A percentile compares a stretch with the other conserved stretches of the same genome.
Evolutionary conservation across 345 rosid species (phyloP).

Genomic region (Eucalyptus regnans): DNA sequence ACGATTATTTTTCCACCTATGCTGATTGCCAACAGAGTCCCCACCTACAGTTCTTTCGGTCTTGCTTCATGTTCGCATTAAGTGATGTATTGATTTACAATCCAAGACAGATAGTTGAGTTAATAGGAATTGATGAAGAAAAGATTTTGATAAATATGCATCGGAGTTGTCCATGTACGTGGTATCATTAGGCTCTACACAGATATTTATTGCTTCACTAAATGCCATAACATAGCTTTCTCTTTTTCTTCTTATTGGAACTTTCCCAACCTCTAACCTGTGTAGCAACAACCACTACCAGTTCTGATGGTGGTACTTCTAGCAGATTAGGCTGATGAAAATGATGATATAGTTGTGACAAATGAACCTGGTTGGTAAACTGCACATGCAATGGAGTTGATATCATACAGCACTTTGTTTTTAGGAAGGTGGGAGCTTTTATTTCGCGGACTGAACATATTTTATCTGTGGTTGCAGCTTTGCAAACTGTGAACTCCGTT

Average conservation of each 20-base stretch:
- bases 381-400: too few species aligned
- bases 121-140: neutral
- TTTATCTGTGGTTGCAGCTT: slow-evolving; percentile 17
- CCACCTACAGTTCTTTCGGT: too few species aligned
- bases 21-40: too few species aligned
- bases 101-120: neutral
- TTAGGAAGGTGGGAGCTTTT: neutral
- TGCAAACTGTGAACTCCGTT: slow-evolving; percentile 45
- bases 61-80: too few species aligned
- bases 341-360: neutral
- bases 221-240: neutral
- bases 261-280: neutral
- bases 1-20: too few species aligned
- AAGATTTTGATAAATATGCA: neutral
- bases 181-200: neutral
- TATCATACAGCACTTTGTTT: too few species aligned
- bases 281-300: neutral
- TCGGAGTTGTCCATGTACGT: neutral
- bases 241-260: neutral
- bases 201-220: neutral
- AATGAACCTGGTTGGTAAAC: neutral
- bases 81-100: neutral
- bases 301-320: neutral
- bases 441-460: neutral
- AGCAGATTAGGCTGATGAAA: neutral